Base-by-base conservation (phyloP, 768 basidiomycete species). In the Termitomyces sp. region DNA sequence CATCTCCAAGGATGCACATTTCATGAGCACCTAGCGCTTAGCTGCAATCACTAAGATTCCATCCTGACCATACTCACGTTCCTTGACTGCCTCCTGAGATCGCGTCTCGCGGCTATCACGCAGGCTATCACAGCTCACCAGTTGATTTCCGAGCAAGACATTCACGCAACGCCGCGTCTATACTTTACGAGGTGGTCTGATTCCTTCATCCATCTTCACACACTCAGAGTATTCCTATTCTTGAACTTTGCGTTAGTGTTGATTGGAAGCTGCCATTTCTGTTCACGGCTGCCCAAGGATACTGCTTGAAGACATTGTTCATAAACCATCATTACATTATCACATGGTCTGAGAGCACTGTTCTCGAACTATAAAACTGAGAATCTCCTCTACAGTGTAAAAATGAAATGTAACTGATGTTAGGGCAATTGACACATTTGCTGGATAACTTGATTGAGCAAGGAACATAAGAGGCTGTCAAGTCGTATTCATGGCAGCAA, bases 181-280 rank as follows among this genome's bases (percentile, higher is more conserved):
- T 32, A 18, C 38, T 32, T 18, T 0, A 60, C 46, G 18, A 20
- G 30, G 9, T 26, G 36, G 26, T n/a, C 52, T 43, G 38, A 24
- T 69, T 35, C 67, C 66, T n/a, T 40, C 51, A 13, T 65, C 68
- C 68, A 3, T 61, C 64, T 60, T n/a, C 59, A 57, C n/a, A 60
- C 67, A 6, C 55, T 71, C 10, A 69, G 67, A 56, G 68, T 69
- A 10, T 58, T 68, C 13, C 60, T 55, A 28, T 52, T 59, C 52
- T 8, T 47, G 61, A n/a, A 40, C 2, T n/a, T 11, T 8, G 18
- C 18, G 7, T 40, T 40, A 40, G 38, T 7, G 8, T 41, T 14
- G 40, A 41, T 41, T 41, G 6, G 18, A 8, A 40, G 18, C 6
- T 3, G n/a, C 6, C 7, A 8, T 40, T 40, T 36, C n/a, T 40